A percentile compares a stretch with the other conserved stretches of the same genome.
Conservation (phyloP, 768 basidiomycete species). For the Thelephora ganbajun region DNA sequence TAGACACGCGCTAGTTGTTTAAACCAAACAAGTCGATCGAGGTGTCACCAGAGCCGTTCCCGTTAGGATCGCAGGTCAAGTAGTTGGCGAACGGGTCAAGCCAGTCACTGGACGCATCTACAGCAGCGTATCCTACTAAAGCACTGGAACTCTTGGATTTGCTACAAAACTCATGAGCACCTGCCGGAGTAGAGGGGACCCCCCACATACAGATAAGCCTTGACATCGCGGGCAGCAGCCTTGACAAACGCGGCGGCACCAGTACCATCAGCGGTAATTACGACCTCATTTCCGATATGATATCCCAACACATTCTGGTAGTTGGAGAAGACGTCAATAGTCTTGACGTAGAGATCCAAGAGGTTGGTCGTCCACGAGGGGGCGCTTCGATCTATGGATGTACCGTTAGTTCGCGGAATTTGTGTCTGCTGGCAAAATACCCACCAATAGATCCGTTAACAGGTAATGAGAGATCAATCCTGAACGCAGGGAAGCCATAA, state of each 20-base stretch:
- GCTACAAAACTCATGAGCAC: slow-evolving; percentile 19
- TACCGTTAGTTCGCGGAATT: not conserved
- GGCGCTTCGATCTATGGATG: slow-evolving; percentile 30
- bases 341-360: slow-evolving; percentile 62
- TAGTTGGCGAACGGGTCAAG: slow-evolving; percentile 60
- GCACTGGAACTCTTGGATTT: slow-evolving; percentile 47
- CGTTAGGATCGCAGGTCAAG: slow-evolving; percentile 58
- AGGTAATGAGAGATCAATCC: slow-evolving; percentile 78
- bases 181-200: not conserved
- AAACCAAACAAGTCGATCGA: slow-evolving; percentile 79
- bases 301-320: slow-evolving; percentile 85
- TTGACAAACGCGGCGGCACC: slow-evolving; percentile 69
- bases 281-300: slow-evolving; percentile 84
- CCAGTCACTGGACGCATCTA: slow-evolving; percentile 56
- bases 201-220: slow-evolving; percentile 65
- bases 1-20: slow-evolving; percentile 61
- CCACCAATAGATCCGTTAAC: slow-evolving; percentile 60
- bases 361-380: slow-evolving; percentile 77
- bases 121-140: slow-evolving; percentile 77
- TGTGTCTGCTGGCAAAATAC: not conserved
- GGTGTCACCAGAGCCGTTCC: slow-evolving; percentile 35
- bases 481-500: slow-evolving; percentile 16
- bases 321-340: slow-evolving; percentile 66
- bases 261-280: slow-evolving; percentile 40
- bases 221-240: slow-evolving; percentile 81